Percentiles rank a stretch among this genome's conserved stretches.
These are phyloP conservation scores for Hordeum pubiflorum DNA, from an alignment of 202 grass and related monocot genomes.

Conservation along the genomic window DNA sequence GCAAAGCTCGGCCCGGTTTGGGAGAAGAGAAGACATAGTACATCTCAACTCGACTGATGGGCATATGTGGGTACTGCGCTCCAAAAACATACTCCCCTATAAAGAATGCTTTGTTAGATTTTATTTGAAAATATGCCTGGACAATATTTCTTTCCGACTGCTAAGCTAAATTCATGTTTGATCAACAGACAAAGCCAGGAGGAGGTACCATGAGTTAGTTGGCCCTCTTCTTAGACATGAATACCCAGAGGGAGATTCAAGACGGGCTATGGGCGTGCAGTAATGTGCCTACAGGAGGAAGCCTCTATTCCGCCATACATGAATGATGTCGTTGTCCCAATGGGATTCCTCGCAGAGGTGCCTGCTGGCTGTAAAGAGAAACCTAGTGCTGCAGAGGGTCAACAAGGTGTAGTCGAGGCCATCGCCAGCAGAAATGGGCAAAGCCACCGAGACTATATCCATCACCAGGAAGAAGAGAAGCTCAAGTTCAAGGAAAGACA, in stretches of 20 bases:
- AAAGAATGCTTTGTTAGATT: not conserved
- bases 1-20: constrained; percentile 47
- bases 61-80: constrained; percentile 67
- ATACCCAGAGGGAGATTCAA: constrained; percentile 24
- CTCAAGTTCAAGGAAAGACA: constrained; percentile 12
- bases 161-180: not conserved
- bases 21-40: constrained; percentile 12
- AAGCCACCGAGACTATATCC: no score
- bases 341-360: constrained; percentile 28
- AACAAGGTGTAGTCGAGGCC: constrained; percentile 43
- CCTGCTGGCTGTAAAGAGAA: no score
- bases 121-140: not conserved
- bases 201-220: constrained; percentile 31
- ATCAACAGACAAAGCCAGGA: constrained; percentile 38
- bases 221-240: constrained; percentile 54
- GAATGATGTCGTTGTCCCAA: constrained; percentile 40
- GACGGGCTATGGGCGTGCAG: not conserved
- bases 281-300: not conserved
- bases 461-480: not conserved
- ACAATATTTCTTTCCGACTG: not conserved
- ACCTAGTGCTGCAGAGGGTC: constrained; percentile 11
- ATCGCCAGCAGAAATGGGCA: constrained; percentile 29
- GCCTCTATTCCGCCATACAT: constrained; percentile 12
- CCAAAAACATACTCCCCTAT: constrained; percentile 26
- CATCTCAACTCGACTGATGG: constrained; percentile 59